Evolutionary conservation across 139 green algal genomes (phyloP).

Genomic region (Chlamydomonas eustigma): DNA sequence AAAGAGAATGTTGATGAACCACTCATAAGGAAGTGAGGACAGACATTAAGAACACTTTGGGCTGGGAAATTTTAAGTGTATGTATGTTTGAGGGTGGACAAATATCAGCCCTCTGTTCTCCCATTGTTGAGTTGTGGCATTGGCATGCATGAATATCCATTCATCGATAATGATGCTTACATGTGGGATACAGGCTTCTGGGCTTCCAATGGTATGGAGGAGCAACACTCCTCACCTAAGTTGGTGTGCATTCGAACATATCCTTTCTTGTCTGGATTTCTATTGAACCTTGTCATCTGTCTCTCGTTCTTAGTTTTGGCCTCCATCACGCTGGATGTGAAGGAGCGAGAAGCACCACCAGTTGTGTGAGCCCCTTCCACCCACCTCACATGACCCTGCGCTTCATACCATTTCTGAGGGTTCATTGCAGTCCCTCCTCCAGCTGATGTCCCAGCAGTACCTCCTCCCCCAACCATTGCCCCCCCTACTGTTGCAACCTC

Average conservation of each 20-base stretch:
- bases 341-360: not conserved
- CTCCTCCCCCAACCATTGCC: not conserved
- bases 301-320: conserved; percentile 32
- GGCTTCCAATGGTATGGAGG: too few relatives aligned
- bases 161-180: too few relatives aligned
- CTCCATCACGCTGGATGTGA: conserved; percentile 21
- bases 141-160: too few relatives aligned
- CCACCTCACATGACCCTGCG: conserved; percentile 35
- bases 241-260: conserved; percentile 54
- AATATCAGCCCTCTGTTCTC: too few relatives aligned
- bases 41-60: too few relatives aligned
- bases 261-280: conserved; percentile 78
- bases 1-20: too few relatives aligned
- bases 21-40: too few relatives aligned
- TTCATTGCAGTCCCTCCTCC: conserved; percentile 16
- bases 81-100: too few relatives aligned
- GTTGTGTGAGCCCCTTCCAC: not conserved
- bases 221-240: too few relatives aligned
- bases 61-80: too few relatives aligned
- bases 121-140: too few relatives aligned
- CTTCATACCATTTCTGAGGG: conserved; percentile 38
- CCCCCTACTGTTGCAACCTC: not conserved
- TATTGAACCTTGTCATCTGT: conserved; percentile 54
- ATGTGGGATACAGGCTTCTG: too few relatives aligned
- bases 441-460: not conserved